Evolutionary conservation across 441 rosid species (phyloP).

Genomic region (Heliophila coronopifolia): DNA sequence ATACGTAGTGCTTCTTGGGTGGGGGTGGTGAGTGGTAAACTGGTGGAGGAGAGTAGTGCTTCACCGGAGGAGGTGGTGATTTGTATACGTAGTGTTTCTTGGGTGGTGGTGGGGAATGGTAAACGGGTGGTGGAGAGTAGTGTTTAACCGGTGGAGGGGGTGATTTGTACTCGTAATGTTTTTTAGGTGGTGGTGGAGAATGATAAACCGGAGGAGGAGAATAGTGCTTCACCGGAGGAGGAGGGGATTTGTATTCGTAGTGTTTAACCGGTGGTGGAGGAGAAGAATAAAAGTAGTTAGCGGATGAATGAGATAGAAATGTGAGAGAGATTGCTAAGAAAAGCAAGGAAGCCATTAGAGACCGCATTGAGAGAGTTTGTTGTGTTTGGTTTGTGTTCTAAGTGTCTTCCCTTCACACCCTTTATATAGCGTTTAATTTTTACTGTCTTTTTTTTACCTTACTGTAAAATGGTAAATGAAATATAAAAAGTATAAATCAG

Average conservation of each 20-base stretch:
- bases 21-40: constrained; percentile 22
- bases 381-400: constrained; percentile 19
- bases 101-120: constrained; percentile 25
- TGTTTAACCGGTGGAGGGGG: constrained; percentile 31
- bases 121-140: constrained; percentile 25
- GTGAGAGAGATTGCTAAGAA: constrained; percentile 31
- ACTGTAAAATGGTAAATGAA: constrained; percentile 16
- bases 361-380: constrained; percentile 28
- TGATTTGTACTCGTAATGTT: constrained; percentile 25
- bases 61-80: constrained; percentile 18
- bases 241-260: constrained; percentile 27
- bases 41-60: constrained; percentile 8
- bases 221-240: constrained; percentile 31
- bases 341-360: constrained; percentile 38
- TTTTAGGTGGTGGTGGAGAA: constrained; percentile 32
- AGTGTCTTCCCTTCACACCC: constrained; percentile 17
- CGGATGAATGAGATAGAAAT: constrained; percentile 29
- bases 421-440: constrained; percentile 21
- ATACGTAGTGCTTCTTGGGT: constrained; percentile 8
- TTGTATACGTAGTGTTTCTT: constrained; percentile 14
- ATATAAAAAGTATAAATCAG: no score
- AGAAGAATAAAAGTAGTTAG: constrained; percentile 30
- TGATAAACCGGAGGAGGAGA: constrained; percentile 25
- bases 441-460: constrained; percentile 6
- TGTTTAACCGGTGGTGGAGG: constrained; percentile 33